phyloP scores from a whole-genome alignment of 306 rosid genomes.

The Boehmeria nivea region DNA sequence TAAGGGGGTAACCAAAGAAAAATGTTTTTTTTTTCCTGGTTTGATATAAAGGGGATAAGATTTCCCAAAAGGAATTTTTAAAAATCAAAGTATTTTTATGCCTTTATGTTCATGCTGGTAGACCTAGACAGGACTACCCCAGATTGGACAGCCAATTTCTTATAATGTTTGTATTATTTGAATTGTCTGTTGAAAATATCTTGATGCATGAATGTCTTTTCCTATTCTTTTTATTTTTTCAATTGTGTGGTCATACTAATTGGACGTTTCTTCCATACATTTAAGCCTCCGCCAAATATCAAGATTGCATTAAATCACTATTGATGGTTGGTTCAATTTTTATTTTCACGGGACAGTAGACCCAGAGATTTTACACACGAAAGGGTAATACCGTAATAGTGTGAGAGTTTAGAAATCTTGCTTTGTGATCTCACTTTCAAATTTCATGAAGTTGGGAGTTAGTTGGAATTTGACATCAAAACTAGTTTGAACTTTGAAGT shows the following conservation, averaged over 20 bases:
- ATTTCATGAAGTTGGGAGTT: constrained; percentile 4
- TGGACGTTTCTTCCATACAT: not conserved
- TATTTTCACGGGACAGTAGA: not conserved
- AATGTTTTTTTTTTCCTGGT: constrained; percentile 9
- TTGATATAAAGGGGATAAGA: not conserved
- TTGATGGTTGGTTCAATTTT: not conserved
- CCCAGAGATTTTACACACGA: not conserved
- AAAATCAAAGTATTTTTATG: not conserved
- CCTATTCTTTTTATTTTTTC: not conserved
- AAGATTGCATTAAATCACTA: not conserved
- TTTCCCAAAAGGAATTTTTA: not conserved
- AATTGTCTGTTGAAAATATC: not conserved
- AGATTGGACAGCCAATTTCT: not conserved
- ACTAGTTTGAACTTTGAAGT: not conserved
- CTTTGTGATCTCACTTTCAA: constrained; percentile 1
- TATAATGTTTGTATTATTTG: not conserved
- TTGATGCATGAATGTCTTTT: not conserved
- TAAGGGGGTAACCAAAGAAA: constrained; percentile 17
- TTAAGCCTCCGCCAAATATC: not conserved
- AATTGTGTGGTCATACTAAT: not conserved
- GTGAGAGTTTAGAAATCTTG: not conserved
- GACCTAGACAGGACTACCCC: constrained; percentile 10
- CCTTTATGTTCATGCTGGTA: not conserved
- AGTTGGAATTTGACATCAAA: constrained; percentile 2
- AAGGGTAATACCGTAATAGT: not conserved